phyloP scores from a whole-genome alignment of 441 rosid species.

The Dalechampia spathulata region DNA sequence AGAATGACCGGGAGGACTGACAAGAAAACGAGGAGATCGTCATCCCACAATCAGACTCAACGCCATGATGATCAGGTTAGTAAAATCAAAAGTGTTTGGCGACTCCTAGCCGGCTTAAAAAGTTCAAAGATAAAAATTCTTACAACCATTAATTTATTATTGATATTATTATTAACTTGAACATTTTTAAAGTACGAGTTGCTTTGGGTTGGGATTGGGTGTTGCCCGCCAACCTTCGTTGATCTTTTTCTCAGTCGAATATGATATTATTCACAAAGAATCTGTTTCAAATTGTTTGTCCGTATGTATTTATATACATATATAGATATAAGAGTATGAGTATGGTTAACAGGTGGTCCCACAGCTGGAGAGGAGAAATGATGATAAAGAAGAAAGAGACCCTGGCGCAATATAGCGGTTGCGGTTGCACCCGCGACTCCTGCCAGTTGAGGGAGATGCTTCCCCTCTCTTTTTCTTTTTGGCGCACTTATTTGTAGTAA shows the following conservation, averaged over 20 bases:
- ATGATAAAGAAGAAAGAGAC: constrained; percentile 23
- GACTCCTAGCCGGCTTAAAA: too few relatives aligned
- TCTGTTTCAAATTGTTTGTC: too few relatives aligned
- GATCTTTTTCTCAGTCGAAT: neutral
- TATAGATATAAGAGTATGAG: too few relatives aligned
- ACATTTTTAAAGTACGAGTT: too few relatives aligned
- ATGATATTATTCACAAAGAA: neutral
- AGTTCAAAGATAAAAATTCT: too few relatives aligned
- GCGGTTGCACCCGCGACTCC: too few relatives aligned
- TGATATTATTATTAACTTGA: neutral
- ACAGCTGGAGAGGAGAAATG: constrained; percentile 16
- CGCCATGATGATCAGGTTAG: constrained; percentile 38
- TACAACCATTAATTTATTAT: neutral
- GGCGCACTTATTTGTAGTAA: neutral
- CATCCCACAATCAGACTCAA: constrained; percentile 21
- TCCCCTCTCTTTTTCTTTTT: neutral
- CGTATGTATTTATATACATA: too few relatives aligned
- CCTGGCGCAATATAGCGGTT: neutral
- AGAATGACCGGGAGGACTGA: constrained; percentile 17
- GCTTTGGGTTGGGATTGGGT: too few relatives aligned
- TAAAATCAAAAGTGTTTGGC: too few relatives aligned
- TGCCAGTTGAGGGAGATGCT: constrained; percentile 9
- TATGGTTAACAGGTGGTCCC: constrained; percentile 38
- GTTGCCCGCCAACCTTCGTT: neutral
- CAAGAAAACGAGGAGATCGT: constrained; percentile 25